Conservation (phyloP, 2,329 filamentous ascomycete genomes). For the Clathrospora elynae region DNA sequence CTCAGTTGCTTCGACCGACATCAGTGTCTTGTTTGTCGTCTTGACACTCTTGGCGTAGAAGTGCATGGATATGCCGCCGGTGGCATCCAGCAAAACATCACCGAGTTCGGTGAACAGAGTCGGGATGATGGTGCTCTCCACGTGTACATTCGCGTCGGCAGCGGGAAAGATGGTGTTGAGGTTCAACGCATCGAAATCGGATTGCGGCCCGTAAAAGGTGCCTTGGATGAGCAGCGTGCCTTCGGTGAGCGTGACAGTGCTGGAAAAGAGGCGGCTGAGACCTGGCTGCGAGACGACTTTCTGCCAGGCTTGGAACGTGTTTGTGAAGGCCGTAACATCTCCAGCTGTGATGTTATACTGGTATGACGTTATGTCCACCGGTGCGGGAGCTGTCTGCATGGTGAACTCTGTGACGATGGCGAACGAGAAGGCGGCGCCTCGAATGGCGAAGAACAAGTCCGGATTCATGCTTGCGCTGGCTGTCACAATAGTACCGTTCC, state of each 20-base stretch:
- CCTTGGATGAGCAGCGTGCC: slow-evolving; percentile 3
- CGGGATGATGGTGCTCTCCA: not conserved
- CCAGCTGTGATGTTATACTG: not conserved
- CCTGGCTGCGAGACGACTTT: not conserved
- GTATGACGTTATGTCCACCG: not conserved
- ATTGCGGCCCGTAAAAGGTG: not conserved
- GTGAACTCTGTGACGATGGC: slow-evolving; percentile 4
- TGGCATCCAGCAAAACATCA: not conserved
- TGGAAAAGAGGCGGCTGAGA: slow-evolving; percentile 2
- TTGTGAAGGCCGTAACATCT: not conserved
- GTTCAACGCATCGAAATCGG: slow-evolving; percentile 1
- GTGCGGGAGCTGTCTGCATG: slow-evolving; percentile 1
- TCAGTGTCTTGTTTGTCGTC: not conserved
- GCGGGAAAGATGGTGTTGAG: not conserved
- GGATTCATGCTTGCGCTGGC: slow-evolving; percentile 1
- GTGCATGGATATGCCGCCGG: not conserved
- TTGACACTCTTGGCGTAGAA: slow-evolving; percentile 4
- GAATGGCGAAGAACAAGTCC: slow-evolving; percentile 3
- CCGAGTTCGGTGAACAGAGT: not conserved
- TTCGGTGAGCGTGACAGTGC: slow-evolving; percentile 1
- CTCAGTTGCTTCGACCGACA: not conserved
- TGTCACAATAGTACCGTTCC: slow-evolving; percentile 1
- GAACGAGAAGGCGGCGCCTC: slow-evolving; percentile 5
- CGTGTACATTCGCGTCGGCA: not conserved
- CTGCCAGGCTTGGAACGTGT: slow-evolving; percentile 1